These are phyloP conservation scores for Talaromyces funiculosus DNA, from an alignment of 2,329 filamentous ascomycete species.

Conservation along the genomic window DNA sequence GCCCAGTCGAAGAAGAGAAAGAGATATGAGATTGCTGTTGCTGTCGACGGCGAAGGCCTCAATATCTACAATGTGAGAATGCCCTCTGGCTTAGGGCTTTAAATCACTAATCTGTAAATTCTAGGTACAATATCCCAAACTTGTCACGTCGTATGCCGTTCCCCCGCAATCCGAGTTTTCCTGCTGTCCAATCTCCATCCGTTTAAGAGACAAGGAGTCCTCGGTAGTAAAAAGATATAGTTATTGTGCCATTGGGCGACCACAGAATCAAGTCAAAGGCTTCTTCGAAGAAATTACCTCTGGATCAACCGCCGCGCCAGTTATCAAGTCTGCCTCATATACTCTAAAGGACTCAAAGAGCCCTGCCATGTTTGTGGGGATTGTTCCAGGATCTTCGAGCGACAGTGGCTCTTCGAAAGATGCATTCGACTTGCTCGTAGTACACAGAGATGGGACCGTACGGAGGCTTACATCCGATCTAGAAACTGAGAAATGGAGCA, in stretches of 20 bases:
- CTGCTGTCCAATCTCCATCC: slow-evolving; percentile 54
- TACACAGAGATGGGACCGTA: slow-evolving; percentile 41
- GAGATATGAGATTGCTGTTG: slow-evolving; percentile 56
- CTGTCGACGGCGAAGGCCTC: slow-evolving; percentile 56
- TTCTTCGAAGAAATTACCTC: slow-evolving; percentile 47
- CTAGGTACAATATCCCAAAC: slow-evolving; percentile 56
- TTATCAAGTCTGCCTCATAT: slow-evolving; percentile 37
- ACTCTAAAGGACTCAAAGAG: slow-evolving; percentile 33
- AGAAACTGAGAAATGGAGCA: slow-evolving; percentile 35
- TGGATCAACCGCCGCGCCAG: slow-evolving; percentile 27
- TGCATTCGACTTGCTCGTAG: slow-evolving; percentile 36
- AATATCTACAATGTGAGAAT: slow-evolving; percentile 56
- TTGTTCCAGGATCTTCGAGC: slow-evolving; percentile 26
- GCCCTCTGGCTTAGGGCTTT: not conserved
- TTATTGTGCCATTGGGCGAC: slow-evolving; percentile 48
- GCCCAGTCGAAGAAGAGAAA: slow-evolving; percentile 55
- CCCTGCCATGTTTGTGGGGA: slow-evolving; percentile 34
- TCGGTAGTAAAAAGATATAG: slow-evolving; percentile 48
- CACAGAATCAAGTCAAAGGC: slow-evolving; percentile 48
- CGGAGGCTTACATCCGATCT: slow-evolving; percentile 37
- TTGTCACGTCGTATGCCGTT: slow-evolving; percentile 56
- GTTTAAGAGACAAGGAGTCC: slow-evolving; percentile 44
- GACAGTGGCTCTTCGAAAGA: slow-evolving; percentile 23
- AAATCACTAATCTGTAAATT: slow-evolving; percentile 12
- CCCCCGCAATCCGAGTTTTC: slow-evolving; percentile 55